Evolutionary conservation across 2,329 filamentous ascomycete species (phyloP).

Genomic region (Dactylellina parvicollis): DNA sequence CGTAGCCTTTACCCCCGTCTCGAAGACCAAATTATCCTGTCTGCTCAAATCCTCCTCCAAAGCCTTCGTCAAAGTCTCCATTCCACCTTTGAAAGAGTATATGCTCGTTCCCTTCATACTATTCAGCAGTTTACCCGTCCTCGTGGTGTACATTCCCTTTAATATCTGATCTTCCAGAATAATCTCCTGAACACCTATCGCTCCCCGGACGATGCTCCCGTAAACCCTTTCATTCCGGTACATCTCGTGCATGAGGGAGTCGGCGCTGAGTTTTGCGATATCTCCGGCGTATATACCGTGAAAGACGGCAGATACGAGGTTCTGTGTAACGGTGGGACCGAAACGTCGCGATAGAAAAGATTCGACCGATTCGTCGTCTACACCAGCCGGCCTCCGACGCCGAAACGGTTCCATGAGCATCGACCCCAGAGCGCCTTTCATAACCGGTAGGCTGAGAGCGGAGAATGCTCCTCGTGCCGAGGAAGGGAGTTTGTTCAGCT

Average conservation of each 20-base stretch:
- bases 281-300: constrained; percentile 96
- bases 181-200: constrained; percentile 57
- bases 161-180: constrained; percentile 58
- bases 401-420: constrained; percentile 60
- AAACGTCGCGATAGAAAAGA: constrained; percentile 71
- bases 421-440: constrained; percentile 64
- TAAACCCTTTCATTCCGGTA: constrained; percentile 59
- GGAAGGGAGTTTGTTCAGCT: constrained; percentile 73
- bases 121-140: constrained; percentile 52
- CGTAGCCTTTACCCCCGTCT: constrained; percentile 65
- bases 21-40: constrained; percentile 71
- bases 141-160: constrained; percentile 51
- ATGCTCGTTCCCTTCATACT: constrained; percentile 60
- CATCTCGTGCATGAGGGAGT: constrained; percentile 59
- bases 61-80: constrained; percentile 70
- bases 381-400: constrained; percentile 59
- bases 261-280: constrained; percentile 79
- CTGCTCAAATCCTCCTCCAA: constrained; percentile 66
- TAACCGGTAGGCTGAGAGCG: constrained; percentile 68
- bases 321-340: constrained; percentile 70
- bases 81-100: constrained; percentile 69
- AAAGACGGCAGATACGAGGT: constrained; percentile 76
- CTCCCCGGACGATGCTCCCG: constrained; percentile 61
- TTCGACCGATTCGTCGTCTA: constrained; percentile 76
- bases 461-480: constrained; percentile 58